Percentiles rank a stretch among this genome's conserved stretches.
Evolutionary conservation across 441 rosid species (phyloP).

Genomic region (Aleurites moluccanus): DNA sequence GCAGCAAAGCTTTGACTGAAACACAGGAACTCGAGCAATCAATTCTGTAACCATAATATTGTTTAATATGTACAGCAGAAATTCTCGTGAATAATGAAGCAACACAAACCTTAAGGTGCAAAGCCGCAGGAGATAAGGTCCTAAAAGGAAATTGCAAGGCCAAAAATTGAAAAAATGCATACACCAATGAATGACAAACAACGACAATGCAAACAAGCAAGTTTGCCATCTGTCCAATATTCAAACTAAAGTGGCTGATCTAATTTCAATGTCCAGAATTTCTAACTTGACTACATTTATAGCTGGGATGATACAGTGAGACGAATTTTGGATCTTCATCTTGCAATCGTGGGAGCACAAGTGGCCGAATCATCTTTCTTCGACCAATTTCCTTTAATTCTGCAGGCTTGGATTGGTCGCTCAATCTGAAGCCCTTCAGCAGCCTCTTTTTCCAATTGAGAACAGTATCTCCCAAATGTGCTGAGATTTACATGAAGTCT

Average conservation of each 20-base stretch:
- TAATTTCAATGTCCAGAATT: constrained; percentile 1
- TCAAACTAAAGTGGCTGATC: constrained; percentile 13
- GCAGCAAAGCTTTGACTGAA: neutral
- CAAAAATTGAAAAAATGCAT: constrained; percentile 9
- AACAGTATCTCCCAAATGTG: constrained; percentile 60
- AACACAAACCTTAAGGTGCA: neutral
- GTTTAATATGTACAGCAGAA: neutral
- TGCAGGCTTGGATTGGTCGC: constrained; percentile 49
- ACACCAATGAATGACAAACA: neutral
- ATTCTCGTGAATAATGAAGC: constrained; percentile 5
- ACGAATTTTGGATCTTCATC: constrained; percentile 30
- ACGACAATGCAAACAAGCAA: constrained; percentile 11
- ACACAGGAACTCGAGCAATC: neutral
- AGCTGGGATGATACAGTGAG: constrained; percentile 20
- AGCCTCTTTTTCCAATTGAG: constrained; percentile 57
- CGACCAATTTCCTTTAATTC: constrained; percentile 58
- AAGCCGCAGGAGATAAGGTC: neutral
- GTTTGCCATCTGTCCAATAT: constrained; percentile 12
- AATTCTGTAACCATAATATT: neutral
- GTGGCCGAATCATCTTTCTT: constrained; percentile 44
- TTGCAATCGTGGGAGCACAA: constrained; percentile 50
- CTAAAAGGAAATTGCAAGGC: neutral
- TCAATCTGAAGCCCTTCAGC: constrained; percentile 50
- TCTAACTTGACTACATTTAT: constrained; percentile 13
- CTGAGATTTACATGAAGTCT: constrained; percentile 65